These are phyloP conservation scores for Fusarium decemcellulare DNA, from an alignment of 2,329 filamentous ascomycete species.

Conservation along the genomic window DNA sequence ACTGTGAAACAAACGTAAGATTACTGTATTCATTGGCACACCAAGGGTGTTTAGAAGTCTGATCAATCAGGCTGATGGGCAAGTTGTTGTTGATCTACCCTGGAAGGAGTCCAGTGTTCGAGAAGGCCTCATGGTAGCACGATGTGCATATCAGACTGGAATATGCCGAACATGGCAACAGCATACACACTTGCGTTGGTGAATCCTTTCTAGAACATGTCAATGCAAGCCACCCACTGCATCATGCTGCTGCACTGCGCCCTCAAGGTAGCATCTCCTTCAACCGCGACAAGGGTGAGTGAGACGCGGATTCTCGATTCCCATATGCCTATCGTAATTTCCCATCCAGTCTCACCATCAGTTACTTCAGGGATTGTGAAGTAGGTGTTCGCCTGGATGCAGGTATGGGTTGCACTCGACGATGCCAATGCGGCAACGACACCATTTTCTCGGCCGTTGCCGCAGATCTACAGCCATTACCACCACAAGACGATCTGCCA, in stretches of 20 bases:
- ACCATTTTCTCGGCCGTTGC: neutral
- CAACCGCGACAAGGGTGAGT: neutral
- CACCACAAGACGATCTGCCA: too few species aligned
- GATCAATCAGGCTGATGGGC: too few species aligned
- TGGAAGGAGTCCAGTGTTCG: too few species aligned
- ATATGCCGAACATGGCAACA: neutral
- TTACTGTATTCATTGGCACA: too few species aligned
- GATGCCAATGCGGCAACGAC: neutral
- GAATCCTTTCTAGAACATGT: neutral
- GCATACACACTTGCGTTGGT: neutral
- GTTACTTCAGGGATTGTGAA: neutral
- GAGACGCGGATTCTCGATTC: neutral
- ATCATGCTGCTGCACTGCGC: neutral
- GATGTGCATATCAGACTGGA: neutral
- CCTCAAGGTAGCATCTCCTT: constrained; percentile 2
- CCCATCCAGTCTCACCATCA: neutral
- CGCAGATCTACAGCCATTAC: neutral
- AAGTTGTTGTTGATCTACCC: too few species aligned
- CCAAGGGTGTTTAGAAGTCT: too few species aligned
- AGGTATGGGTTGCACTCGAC: neutral
- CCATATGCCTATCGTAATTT: neutral
- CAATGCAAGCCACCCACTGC: neutral
- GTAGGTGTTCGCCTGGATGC: neutral
- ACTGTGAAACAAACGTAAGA: too few species aligned
- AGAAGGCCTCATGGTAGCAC: too few species aligned